Base-by-base conservation (phyloP, 2,329 filamentous ascomycete genomes). In the Penicillium sp. region DNA sequence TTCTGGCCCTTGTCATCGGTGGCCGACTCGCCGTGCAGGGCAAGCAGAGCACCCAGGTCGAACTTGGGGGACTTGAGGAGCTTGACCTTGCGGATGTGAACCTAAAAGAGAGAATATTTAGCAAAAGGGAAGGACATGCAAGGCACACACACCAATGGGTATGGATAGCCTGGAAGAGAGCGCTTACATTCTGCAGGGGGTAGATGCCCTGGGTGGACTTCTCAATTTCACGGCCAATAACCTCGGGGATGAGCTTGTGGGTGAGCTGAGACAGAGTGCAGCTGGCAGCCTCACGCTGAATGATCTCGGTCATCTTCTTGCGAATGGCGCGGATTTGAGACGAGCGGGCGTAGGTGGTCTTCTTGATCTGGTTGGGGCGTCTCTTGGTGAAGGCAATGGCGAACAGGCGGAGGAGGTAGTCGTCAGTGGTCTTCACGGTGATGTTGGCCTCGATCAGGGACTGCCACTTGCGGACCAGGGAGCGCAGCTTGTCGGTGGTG, bases 21-120 rank as follows among this genome's bases (percentile, higher is more conserved):
- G 77, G 87, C 89, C 65, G 93, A 96, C 87, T 99, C 95, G 83
- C 95, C 95, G 85, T 99, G 95, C 75, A 99, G 89, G 81, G 90
- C 90, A 81, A 99, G 89, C 72, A 99, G 88, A 73, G 91, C 90
- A 82, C 95, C 95, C 69, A 99, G 90, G 79, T 99, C 95, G 85
- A 99, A 98, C 87, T 99, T 99, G 78, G 95, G 95, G 70, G 89
- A 82, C 89, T 99, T 99, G 73, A 99, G 86, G 73, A 99, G 91
- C 89, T 99, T 99, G 77, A 99, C 94, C 89, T 99, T 99, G 83
- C 95, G 93, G 83, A 99, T 96, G 87, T 99, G 95, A 77, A 98
- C 93, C 93, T 98, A 44, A 10, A 27, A 54, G 24, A 47, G n/a
- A 14, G 10, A 5, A 40, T 22, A 9, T 18, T 37, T 46, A 50